A percentile compares a stretch with the other conserved stretches of the same genome.
Evolutionary conservation across 2,329 filamentous ascomycete species (phyloP).

Genomic region (Ceratocystis destructans): DNA sequence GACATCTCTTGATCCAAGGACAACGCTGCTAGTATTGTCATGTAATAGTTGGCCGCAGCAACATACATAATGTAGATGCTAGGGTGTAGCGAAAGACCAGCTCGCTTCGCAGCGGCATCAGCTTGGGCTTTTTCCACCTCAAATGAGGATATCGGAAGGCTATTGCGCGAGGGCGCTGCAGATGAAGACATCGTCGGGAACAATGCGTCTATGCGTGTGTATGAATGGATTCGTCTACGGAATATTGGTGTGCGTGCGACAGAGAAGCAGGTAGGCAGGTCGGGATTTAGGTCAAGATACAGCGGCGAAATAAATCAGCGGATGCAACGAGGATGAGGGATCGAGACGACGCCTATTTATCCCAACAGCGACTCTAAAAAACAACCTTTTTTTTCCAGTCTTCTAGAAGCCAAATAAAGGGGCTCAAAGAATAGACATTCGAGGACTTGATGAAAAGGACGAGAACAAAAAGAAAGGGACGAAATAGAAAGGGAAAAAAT

Average conservation of each 20-base stretch:
- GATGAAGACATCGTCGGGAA: constrained; percentile 18
- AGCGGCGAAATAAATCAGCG: background rate
- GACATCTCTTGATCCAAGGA: background rate
- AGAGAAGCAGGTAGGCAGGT: background rate
- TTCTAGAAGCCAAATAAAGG: background rate
- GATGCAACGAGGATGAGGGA: background rate
- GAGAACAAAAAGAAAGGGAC: background rate
- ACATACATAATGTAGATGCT: constrained; percentile 27
- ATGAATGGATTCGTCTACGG: no score
- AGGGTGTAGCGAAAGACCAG: constrained; percentile 21
- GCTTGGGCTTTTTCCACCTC: constrained; percentile 22
- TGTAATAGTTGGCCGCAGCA: background rate
- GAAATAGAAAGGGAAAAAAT: background rate
- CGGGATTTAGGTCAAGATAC: background rate
- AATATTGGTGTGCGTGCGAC: no score
- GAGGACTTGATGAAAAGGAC: background rate
- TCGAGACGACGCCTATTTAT: no score
- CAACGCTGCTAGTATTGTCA: background rate
- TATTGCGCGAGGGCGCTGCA: constrained; percentile 18
- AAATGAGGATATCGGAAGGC: constrained; percentile 17
- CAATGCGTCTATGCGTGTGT: background rate
- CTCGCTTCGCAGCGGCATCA: constrained; percentile 15
- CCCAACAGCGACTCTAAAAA: background rate
- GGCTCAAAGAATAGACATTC: background rate
- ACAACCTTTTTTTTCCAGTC: background rate